Conservation (phyloP, 352 stramenopile genomes). For the Globisporangium mamillatum region DNA sequence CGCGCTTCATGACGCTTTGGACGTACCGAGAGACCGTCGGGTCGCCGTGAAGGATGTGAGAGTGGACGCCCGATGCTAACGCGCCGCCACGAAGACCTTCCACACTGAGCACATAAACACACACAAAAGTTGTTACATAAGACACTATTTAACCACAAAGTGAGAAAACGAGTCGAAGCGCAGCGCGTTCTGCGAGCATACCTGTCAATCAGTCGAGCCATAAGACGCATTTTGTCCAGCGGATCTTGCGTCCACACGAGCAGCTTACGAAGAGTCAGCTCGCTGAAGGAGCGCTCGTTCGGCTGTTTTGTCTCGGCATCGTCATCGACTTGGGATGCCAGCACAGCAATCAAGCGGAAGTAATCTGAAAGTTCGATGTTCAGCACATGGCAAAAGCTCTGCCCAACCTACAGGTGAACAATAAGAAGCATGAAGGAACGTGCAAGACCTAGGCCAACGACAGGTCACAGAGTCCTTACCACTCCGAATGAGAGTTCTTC, state of each 20-base stretch:
- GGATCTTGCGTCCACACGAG: conserved; percentile 90
- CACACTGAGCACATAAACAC: conserved; percentile 34
- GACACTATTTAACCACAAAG: neutral
- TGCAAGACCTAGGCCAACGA: neutral
- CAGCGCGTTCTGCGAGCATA: conserved; percentile 18
- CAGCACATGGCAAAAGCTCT: conserved; percentile 89
- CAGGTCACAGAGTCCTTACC: conserved; percentile 22
- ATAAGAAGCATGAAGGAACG: conserved; percentile 1
- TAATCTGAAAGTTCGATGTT: conserved; percentile 91
- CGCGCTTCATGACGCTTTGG: conserved; percentile 75
- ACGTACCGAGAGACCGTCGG: conserved; percentile 69
- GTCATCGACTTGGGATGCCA: conserved; percentile 88
- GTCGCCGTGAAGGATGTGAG: conserved; percentile 91
- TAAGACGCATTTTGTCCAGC: conserved; percentile 85
- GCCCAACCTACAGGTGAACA: conserved; percentile 47
- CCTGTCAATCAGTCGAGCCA: conserved; percentile 88
- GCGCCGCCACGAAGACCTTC: conserved; percentile 85
- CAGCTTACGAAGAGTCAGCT: conserved; percentile 86
- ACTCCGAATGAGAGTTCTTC: conserved; percentile 75
- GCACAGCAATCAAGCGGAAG: conserved; percentile 91
- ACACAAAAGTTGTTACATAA: conserved; percentile 3
- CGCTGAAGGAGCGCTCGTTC: conserved; percentile 36
- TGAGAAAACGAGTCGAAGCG: neutral
- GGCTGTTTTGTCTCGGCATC: conserved; percentile 62
- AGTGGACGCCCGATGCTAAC: conserved; percentile 87